Evolutionary conservation across 805 yeast genomes (phyloP), one percentile per base, ranked within the genome.

Genomic region (Scheffersomyces ergatensis): DNA sequence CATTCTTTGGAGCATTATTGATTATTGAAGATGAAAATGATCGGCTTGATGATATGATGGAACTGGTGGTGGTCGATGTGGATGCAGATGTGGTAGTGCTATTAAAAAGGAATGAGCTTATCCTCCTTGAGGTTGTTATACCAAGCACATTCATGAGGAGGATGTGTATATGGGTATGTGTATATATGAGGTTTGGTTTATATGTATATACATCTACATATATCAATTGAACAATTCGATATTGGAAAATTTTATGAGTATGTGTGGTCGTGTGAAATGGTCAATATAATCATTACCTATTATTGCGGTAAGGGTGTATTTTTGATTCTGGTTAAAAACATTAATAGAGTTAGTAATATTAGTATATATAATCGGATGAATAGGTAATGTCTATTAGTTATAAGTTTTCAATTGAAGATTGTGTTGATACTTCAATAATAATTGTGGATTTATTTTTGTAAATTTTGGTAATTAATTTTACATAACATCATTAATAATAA

Each of bases 41-140:
- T 37, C 42, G 37, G 14, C 20, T 37, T n/a, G 17, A 36, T 26
- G 21, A 35, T 37, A 39, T 40, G 14, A 31, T 37, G n/a, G 17
- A 19, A 13, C 5, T 12, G 9, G 32, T 12, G 11, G 17, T n/a
- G 25, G 27, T n/a, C 4, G 37, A 12, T 8, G 13, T 26, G 11
- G 25, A 18, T 29, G 31, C 11, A 4, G 31, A 14, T 26, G 13
- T 26, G 29, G 29, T 11, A 5, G n/a, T n/a, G n/a, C n/a, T n/a
- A n/a, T n/a, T n/a, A n/a, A n/a, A n/a, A n/a, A n/a, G n/a, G n/a
- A n/a, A n/a, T n/a, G n/a, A n/a, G n/a, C n/a, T n/a, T n/a, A n/a
- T n/a, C n/a, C n/a, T n/a, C n/a, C 9, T 21, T 7, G 24, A 21
- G 6, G 9, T 21, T 21, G 24, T 9, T 21, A 26, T 26, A 26